Base-by-base conservation (phyloP, 2,329 filamentous ascomycete genomes). In the Pseudofabraea citricarpa region DNA sequence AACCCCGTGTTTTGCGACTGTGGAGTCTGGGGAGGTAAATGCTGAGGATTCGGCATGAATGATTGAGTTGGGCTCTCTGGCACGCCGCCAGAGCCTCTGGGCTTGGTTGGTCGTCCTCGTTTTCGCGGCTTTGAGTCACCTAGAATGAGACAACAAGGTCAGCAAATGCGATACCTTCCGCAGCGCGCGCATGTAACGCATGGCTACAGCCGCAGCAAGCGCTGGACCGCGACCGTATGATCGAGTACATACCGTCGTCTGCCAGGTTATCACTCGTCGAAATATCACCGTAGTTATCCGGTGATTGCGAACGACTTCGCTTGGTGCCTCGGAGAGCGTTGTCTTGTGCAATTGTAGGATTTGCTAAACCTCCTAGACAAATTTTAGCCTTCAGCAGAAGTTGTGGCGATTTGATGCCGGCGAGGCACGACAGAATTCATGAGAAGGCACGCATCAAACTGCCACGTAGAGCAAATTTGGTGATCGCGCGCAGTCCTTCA, bases 221-320 rank as follows among this genome's bases (percentile, higher is more conserved):
- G 48, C 46, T 50, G 40, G 43, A 36, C 50, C 40, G 49, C 43
- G 31, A 41, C 36, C 15, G 27, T 36, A 40, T 33, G 36, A 40
- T 44, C 15, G 41, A 64, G 60, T 59, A 83, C 85, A 71, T 85
- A 90, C 87, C 81, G 75, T 86, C 81, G 70, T 85, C 77, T 72
- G 80, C 82, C 63, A 79, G 73, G 55, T 74, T 73, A 56, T 75
- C 76, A 53, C 68, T 69, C 47, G 64, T 55, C 44, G 67, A 67
- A 53, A 70, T 64, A 60, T 81, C 76, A 64, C 73, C 74, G 67
- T 81, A 79, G 47, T 64, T 56, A 55, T 71, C 58, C 79, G 57
- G 85, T 33, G 85, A 53, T n/a, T 37, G 35, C 23, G 88, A 90
- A 53, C 85, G 83, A 73, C 80, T 86, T 65, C 88, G 79, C 72